Evolutionary conservation across 495 filamentous ascomycete genomes (phyloP).

Genomic region (Hyphodiscus hymeniophilus): DNA sequence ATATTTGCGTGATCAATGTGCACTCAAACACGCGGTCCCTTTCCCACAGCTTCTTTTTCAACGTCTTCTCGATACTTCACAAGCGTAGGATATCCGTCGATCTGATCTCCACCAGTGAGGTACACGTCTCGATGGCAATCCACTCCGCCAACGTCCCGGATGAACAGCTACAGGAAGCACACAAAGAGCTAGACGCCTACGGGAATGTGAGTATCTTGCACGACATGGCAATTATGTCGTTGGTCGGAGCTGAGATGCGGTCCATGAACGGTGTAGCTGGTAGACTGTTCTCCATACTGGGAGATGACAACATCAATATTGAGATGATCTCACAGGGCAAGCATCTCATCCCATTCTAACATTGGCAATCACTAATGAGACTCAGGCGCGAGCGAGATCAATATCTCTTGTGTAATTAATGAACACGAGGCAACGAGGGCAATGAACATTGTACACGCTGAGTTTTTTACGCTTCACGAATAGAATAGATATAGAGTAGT

Average conservation of each 20-base stretch:
- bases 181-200: conserved; percentile 61
- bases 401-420: conserved; percentile 95
- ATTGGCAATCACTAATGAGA: no score
- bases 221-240: conserved; percentile 82
- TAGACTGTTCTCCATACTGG: conserved; percentile 80
- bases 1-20: conserved; percentile 88
- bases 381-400: conserved; percentile 97
- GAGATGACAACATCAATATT: conserved; percentile 82
- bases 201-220: conserved; percentile 79
- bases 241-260: conserved; percentile 92
- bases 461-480: conserved; percentile 66
- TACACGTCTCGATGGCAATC: conserved; percentile 92
- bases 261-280: conserved; percentile 88
- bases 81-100: conserved; percentile 76
- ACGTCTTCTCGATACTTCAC: conserved; percentile 81
- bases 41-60: conserved; percentile 85
- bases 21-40: conserved; percentile 85
- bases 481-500: no score
- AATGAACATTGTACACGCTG: conserved; percentile 93
- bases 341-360: no score
- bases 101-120: conserved; percentile 87
- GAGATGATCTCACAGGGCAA: conserved; percentile 98
- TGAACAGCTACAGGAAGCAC: conserved; percentile 55
- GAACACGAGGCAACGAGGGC: conserved; percentile 82
- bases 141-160: conserved; percentile 66